Percentiles rank a stretch among this genome's conserved stretches.
These are phyloP conservation scores for Gossypium herbaceum DNA, from an alignment of 345 rosid species.

Conservation along the genomic window DNA sequence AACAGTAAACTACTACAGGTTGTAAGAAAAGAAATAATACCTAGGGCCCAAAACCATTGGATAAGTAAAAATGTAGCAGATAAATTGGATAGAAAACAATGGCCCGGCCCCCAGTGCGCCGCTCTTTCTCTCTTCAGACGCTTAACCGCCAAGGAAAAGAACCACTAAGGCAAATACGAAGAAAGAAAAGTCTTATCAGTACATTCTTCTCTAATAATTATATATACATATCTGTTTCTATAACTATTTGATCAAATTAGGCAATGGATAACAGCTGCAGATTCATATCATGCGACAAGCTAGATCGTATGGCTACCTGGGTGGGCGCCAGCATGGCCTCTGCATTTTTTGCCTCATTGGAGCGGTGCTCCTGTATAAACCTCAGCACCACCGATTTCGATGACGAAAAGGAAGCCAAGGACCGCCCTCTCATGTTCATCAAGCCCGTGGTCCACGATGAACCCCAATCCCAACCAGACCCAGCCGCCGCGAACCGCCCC, in stretches of 20 bases:
- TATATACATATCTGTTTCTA: too few species aligned
- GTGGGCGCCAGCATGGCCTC: slow-evolving; percentile 57
- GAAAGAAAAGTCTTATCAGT: not conserved
- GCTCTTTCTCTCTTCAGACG: not conserved
- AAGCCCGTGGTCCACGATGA: slow-evolving; percentile 22
- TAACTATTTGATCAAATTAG: not conserved
- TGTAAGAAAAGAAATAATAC: too few species aligned
- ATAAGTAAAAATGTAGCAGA: not conserved
- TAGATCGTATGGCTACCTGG: slow-evolving; percentile 59
- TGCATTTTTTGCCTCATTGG: slow-evolving; percentile 64
- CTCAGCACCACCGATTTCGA: slow-evolving; percentile 54
- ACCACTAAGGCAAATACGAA: not conserved
- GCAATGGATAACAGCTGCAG: slow-evolving; percentile 33
- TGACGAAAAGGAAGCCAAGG: slow-evolving; percentile 52
- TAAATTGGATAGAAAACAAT: not conserved
- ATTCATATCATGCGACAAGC: slow-evolving; percentile 55
- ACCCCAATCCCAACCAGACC: slow-evolving; percentile 8
- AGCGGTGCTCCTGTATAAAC: slow-evolving; percentile 69
- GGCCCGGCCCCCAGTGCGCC: not conserved
- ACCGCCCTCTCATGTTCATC: slow-evolving; percentile 48
- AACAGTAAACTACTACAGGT: too few species aligned
- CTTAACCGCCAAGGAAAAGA: not conserved
- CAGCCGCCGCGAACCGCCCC: slow-evolving; percentile 8
- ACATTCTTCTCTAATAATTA: not conserved
- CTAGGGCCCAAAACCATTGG: not conserved